Base-by-base conservation (phyloP, 1,284 basidiomycete genomes). In the Malassezia cuniculi region DNA sequence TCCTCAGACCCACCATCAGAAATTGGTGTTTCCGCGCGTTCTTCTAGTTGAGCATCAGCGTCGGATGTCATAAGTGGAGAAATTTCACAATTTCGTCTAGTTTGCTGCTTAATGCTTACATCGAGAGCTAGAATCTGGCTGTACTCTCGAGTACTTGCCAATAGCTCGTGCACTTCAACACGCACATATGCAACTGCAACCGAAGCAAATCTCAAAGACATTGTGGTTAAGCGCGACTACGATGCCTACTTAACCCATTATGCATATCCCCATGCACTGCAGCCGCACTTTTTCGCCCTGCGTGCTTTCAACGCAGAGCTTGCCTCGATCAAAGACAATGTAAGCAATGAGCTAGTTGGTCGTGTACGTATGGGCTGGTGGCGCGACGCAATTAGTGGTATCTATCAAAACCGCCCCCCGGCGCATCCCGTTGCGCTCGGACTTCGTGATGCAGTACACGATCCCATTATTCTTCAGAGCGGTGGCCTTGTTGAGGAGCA, bases 311-410 rank as follows among this genome's bases (percentile, higher is more conserved):
- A 63, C 28, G 47, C 54, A 25, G 64, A 66, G 38, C 43, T 60
- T 8, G 57, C 61, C 8, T 45, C 50, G 2, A 43, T 66, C 18
- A 57, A 57, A 30, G 58, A 63, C 27, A 50, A 35, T 8, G 56
- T 66, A 4, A 55, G 52, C n/a, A 59, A 57, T 35, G 61, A 65
- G 42, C 48, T 64, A 9, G 47, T 66, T 1, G 64, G 61, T 4
- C 42, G 60, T 10, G 58, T 66, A 45, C 38, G 62, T 9, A 54
- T 61, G 47, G 57, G 56, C 0, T 66, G 61, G 61, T 66, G 64
- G 64, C 30, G 62, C 17, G 64, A 66, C 30, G 62, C 64, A 0
- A 45, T 65, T 2, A 35, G 41, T 9, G 52, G 54, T 2, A 50
- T 59, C 2, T 61, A 52, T 19, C 37, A 44, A 39, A 55, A 57